Base-by-base conservation (phyloP, 2,329 filamentous ascomycete genomes). In the Colletotrichum sublineola region DNA sequence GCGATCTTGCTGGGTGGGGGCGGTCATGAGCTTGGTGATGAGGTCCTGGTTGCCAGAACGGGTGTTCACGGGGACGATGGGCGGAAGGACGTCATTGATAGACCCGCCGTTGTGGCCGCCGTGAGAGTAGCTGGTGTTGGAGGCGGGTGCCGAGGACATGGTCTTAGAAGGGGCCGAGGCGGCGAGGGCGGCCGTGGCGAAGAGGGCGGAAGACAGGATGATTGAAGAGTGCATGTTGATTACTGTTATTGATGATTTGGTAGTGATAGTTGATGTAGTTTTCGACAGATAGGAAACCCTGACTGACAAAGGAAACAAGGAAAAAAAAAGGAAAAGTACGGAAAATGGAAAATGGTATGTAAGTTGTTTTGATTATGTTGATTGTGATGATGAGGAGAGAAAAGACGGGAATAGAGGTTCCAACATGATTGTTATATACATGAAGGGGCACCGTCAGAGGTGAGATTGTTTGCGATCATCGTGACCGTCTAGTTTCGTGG, bases 21-120 rank as follows among this genome's bases (percentile, higher is more conserved):
- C 77, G 72, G 83, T 81, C 63, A 85, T 76, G 20, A 84, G 83
- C 72, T 84, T 79, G 74, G 85, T 82, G 68, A 86, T 79, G 63
- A 87, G 84, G n/a, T 79, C 78, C 74, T 86, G 86, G 8, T 85
- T 82, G 0, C 84, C 75, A 14, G 84, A 82, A 24, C 83, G 81
- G 1, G 83, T 86, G 75, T 86, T 84, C 77, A 88, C 78, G 7
- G 76, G 75, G 15, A 81, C 78, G 38, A 79, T 44, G 1, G 77
- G 75, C 0, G 79, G 79, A 1, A 80, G 74, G 33, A 72, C 63
- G 46, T 71, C 67, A 62, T 78, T 66, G 69, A 77, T 74, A 63
- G 71, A 71, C 55, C 67, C 60, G 40, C 14, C 40, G 40, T 42
- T 42, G 14, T 42, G 12, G 14, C 14, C 40, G 40, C 14, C 40